Evolutionary conservation across 768 basidiomycete genomes (phyloP).

Genomic region (Collybia nuda): DNA sequence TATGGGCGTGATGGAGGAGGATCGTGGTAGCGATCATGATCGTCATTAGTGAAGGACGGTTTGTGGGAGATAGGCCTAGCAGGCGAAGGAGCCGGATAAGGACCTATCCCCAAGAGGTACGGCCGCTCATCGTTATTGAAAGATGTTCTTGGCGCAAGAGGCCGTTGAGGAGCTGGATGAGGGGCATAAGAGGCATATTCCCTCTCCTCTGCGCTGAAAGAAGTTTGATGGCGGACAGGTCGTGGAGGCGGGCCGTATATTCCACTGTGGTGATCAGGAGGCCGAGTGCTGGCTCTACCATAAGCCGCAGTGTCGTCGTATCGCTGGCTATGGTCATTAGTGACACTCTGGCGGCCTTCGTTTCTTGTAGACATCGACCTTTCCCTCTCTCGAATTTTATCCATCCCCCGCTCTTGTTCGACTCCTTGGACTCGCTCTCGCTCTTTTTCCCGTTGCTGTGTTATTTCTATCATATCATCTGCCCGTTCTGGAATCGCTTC

Average conservation of each 20-base stretch:
- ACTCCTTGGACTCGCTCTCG: not conserved
- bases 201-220: conserved; percentile 17
- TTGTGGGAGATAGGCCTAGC: conserved; percentile 20
- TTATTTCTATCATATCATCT: conserved; percentile 19
- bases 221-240: conserved; percentile 12
- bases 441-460: not conserved
- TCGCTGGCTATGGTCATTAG: conserved; percentile 14
- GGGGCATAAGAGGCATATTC: conserved; percentile 3
- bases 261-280: not conserved
- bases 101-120: not conserved
- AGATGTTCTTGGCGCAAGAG: not conserved
- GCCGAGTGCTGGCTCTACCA: not conserved
- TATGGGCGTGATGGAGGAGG: conserved; percentile 10
- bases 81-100: conserved; percentile 12
- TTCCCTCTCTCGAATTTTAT: conserved; percentile 16
- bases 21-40: conserved; percentile 13
- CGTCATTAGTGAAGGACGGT: conserved; percentile 22
- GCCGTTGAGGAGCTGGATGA: not conserved
- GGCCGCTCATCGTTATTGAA: not conserved
- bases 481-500: conserved; percentile 38
- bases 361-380: conserved; percentile 4
- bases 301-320: conserved; percentile 11
- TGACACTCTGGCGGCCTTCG: conserved; percentile 17
- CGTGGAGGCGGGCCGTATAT: not conserved
- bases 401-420: conserved; percentile 7